Evolutionary conservation across 2,329 filamentous ascomycete genomes (phyloP), one percentile per base, ranked within the genome.

Genomic region (Neonectria coccinea): DNA sequence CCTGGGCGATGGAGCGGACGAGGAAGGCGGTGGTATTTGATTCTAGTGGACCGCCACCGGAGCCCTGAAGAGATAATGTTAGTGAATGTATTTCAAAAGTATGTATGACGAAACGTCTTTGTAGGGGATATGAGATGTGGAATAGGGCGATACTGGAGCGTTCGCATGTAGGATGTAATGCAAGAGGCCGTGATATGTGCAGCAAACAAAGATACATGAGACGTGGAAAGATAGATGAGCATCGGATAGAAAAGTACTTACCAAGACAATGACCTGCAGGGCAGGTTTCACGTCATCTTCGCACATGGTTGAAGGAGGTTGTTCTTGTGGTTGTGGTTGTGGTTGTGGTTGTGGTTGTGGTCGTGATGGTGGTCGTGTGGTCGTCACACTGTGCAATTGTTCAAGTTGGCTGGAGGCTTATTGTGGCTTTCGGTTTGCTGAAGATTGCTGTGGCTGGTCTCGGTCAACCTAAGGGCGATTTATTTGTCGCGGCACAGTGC

Each of bases 11-110:
- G 5, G 95, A 95, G 51, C 95, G 91, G 51, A 98, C 92, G 20
- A 99, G 87, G 62, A 98, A 89, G 3, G 94, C 93, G 0, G 95
- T 97, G 25, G 93, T 91, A 77, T 94, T 96, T 78, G 93, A 90
- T 84, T 99, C 96, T 73, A 88, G 87, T 33, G 96, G 96, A 56
- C 96, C 96, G 63, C 96, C 96, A 55, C 93, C 93, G 50, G 93
- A 89, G 68, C 96, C 96, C 94, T 97, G 63, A 56, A 60, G 52
- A 65, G 72, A 80, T 50, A 67, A 20, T 47, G 51, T 72, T 47
- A 70, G 64, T 60, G 12, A 65, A 48, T 42, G 56, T 54, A 18
- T 33, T n/a, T 33, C 20, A 25, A 6, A 25, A 14, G 10, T 8
- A 29, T 5, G 2, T 18, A 20, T 20, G 47, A n/a, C 12, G 9